Percentiles rank a stretch among this genome's conserved stretches.
Evolutionary conservation across 2,329 filamentous ascomycete species (phyloP).

Genomic region (Aulographum hederae): DNA sequence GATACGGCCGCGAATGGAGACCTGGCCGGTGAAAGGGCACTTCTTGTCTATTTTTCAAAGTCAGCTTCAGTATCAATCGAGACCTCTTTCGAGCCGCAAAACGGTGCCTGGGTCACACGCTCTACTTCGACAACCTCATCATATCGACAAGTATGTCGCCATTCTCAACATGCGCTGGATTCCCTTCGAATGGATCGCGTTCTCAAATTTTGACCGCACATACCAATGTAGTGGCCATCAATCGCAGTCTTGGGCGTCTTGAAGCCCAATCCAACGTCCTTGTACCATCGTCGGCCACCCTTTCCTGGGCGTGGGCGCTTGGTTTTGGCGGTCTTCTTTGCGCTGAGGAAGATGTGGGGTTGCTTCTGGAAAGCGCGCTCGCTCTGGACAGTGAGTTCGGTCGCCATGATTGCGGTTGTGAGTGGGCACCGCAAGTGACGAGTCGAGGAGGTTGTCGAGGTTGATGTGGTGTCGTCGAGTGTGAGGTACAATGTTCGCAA

Average conservation of each 20-base stretch:
- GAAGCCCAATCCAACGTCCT: slow-evolving; percentile 99
- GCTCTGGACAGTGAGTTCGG: slow-evolving; percentile 61
- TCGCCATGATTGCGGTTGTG: slow-evolving; percentile 26
- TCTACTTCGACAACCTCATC: no score
- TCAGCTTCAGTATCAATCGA: neutral
- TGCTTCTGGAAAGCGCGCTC: slow-evolving; percentile 98
- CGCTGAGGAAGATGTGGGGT: slow-evolving; percentile 99
- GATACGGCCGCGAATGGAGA: slow-evolving; percentile 99
- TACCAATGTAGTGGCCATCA: slow-evolving; percentile 98
- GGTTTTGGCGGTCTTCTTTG: slow-evolving; percentile 54
- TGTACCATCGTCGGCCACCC: slow-evolving; percentile 93
- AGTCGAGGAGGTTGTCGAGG: no score
- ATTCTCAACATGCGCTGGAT: slow-evolving; percentile 15
- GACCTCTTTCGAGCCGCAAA: neutral
- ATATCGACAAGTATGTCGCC: no score
- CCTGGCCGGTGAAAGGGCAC: slow-evolving; percentile 98
- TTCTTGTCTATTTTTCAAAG: slow-evolving; percentile 95
- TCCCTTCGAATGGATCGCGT: no score
- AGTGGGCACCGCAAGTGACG: no score
- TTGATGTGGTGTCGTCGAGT: no score
- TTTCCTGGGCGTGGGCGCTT: slow-evolving; percentile 69
- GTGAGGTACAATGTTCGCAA: no score
- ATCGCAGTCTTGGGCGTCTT: slow-evolving; percentile 96
- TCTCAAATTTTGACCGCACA: no score
- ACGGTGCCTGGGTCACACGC: no score